Evolutionary conservation across 2,329 filamentous ascomycete species (phyloP).

Genomic region (Polytolypa hystricis): DNA sequence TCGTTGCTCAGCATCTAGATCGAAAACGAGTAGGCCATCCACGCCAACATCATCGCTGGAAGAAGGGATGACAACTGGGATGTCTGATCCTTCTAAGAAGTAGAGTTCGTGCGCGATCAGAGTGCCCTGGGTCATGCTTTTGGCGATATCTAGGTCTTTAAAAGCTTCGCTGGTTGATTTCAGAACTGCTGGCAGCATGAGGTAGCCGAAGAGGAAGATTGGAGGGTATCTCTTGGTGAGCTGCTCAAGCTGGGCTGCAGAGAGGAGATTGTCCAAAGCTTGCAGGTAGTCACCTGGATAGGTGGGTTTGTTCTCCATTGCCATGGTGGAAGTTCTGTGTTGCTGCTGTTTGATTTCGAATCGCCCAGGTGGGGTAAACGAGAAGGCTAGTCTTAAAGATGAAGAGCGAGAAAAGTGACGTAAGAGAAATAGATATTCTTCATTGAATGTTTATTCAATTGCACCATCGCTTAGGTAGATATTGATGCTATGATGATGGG

Average conservation of each 20-base stretch:
- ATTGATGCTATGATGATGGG: no score
- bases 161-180: constrained; percentile 17
- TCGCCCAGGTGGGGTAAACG: not conserved
- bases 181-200: constrained; percentile 23
- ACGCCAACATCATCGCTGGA: constrained; percentile 10
- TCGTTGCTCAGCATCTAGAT: constrained; percentile 15
- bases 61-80: constrained; percentile 17
- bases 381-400: not conserved
- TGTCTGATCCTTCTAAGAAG: constrained; percentile 10
- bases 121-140: constrained; percentile 19
- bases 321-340: no score
- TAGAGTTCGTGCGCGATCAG: constrained; percentile 19
- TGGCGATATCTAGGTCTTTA: constrained; percentile 13
- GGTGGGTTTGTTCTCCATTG: constrained; percentile 15
- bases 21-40: constrained; percentile 21
- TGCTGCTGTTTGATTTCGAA: not conserved
- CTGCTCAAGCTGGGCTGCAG: constrained; percentile 13
- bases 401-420: not conserved
- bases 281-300: constrained; percentile 18
- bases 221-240: constrained; percentile 13
- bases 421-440: not conserved
- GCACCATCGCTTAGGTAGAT: no score
- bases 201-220: constrained; percentile 20
- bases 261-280: constrained; percentile 16
- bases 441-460: no score